A percentile compares a stretch with the other conserved stretches of the same genome.
phyloP scores from a whole-genome alignment of 768 basidiomycete species.

The Rhodotorula diobovata region DNA sequence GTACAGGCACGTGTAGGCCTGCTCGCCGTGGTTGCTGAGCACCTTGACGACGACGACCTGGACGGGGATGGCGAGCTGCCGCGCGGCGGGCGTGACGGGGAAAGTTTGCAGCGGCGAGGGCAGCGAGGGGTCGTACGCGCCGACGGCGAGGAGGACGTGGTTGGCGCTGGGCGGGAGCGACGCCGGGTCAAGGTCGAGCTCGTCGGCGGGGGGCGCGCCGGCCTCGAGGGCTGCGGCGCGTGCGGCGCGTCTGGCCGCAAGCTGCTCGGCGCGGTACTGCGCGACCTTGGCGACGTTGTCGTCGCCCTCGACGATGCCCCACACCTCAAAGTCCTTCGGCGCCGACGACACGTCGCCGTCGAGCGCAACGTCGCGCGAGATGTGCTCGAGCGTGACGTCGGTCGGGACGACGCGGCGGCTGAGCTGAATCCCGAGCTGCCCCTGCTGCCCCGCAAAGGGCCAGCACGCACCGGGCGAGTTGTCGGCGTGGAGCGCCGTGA shows the following conservation, averaged over 20 bases:
- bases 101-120: constrained; percentile 70
- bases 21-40: constrained; percentile 79
- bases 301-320: constrained; percentile 76
- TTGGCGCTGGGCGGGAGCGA: constrained; percentile 40
- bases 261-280: constrained; percentile 53
- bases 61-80: constrained; percentile 70
- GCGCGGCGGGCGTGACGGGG: constrained; percentile 64
- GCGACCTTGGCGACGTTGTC: constrained; percentile 64
- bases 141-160: constrained; percentile 61
- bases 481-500: constrained; percentile 83
- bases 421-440: constrained; percentile 77
- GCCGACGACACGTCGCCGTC: constrained; percentile 65
- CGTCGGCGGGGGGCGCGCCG: constrained; percentile 24
- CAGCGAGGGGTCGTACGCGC: constrained; percentile 60
- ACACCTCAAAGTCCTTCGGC: constrained; percentile 81
- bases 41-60: constrained; percentile 76
- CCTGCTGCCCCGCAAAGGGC: constrained; percentile 75
- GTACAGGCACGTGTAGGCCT: constrained; percentile 77
- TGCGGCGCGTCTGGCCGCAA: constrained; percentile 29
- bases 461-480: constrained; percentile 80
- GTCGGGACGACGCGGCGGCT: constrained; percentile 58
- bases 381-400: constrained; percentile 81
- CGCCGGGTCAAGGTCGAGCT: constrained; percentile 42
- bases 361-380: constrained; percentile 71
- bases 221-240: constrained; percentile 7